Percentiles rank a stretch among this genome's conserved stretches.
These are phyloP conservation scores for Aspergillus baeticus DNA, from an alignment of 495 filamentous ascomycete species.

Conservation along the genomic window DNA sequence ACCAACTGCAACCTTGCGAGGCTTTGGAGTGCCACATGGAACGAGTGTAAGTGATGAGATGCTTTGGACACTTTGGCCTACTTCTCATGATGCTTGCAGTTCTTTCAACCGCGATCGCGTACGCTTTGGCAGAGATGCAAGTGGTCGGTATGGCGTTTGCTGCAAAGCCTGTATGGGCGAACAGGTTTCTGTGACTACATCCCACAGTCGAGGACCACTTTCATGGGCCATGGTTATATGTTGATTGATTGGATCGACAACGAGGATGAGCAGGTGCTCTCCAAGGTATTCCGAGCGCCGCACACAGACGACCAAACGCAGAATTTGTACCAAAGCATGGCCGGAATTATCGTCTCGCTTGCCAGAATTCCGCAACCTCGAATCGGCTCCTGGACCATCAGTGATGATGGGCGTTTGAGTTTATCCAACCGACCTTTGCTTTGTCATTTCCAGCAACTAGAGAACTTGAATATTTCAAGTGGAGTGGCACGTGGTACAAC, in stretches of 20 bases:
- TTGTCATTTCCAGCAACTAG: conserved; percentile 23
- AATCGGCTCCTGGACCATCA: conserved; percentile 37
- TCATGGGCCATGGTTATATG: conserved; percentile 24
- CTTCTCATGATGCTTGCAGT: background rate
- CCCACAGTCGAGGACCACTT: conserved; percentile 11
- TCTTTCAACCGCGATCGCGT: background rate
- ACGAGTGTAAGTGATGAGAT: conserved; percentile 16
- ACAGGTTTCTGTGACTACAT: conserved; percentile 21
- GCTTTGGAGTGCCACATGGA: conserved; percentile 31
- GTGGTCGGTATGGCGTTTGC: conserved; percentile 18
- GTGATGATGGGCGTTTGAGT: conserved; percentile 23
- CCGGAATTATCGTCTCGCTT: conserved; percentile 31
- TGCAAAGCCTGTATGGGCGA: conserved; percentile 17
- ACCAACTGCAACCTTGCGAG: conserved; percentile 31
- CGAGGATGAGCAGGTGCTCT: conserved; percentile 30
- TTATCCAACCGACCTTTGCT: conserved; percentile 34
- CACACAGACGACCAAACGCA: conserved; percentile 11
- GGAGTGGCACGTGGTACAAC: conserved; percentile 23
- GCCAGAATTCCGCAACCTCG: conserved; percentile 24
- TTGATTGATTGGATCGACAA: conserved; percentile 31
- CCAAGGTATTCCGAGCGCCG: conserved; percentile 21
- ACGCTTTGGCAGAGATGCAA: conserved; percentile 10
- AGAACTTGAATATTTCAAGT: conserved; percentile 33
- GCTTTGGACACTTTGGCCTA: background rate
- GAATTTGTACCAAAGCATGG: conserved; percentile 27